Evolutionary conservation across 2,329 filamentous ascomycete species (phyloP).

Genomic region (Boeremia lycopersici): DNA sequence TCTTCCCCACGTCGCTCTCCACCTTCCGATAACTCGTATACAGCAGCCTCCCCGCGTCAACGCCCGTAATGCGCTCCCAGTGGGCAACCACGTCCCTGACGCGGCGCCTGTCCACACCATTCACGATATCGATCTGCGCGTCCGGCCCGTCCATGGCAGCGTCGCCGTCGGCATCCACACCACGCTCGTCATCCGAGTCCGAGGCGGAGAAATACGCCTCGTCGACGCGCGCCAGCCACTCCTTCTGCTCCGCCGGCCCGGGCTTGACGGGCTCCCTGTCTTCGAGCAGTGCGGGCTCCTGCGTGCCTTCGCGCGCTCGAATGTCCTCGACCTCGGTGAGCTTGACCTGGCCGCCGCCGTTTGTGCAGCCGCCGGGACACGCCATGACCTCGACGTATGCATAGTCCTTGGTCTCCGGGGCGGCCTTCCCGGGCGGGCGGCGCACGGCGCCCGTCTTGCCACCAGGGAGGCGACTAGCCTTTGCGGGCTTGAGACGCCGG

Average conservation of each 20-base stretch:
- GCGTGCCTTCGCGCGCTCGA: conserved; percentile 36
- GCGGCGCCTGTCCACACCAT: conserved; percentile 69
- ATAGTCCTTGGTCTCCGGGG: conserved; percentile 70
- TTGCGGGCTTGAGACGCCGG: conserved; percentile 82
- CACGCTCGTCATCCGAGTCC: conserved; percentile 49
- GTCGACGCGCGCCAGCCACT: conserved; percentile 58
- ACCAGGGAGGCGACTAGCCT: conserved; percentile 61
- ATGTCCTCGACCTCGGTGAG: conserved; percentile 72
- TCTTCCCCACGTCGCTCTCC: conserved; percentile 86
- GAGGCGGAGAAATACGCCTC: conserved; percentile 88
- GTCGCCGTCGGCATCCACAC: background rate
- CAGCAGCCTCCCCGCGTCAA: conserved; percentile 73
- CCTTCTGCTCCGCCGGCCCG: conserved; percentile 80
- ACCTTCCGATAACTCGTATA: conserved; percentile 92
- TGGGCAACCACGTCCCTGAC: conserved; percentile 73
- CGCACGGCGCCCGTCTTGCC: conserved; percentile 48
- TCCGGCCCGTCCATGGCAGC: background rate
- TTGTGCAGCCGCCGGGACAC: conserved; percentile 97
- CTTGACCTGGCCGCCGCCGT: conserved; percentile 95
- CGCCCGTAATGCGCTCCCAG: conserved; percentile 76
- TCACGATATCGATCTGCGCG: conserved; percentile 50
- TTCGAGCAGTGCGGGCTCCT: conserved; percentile 24
- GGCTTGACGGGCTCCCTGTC: conserved; percentile 54
- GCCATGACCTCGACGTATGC: conserved; percentile 99
- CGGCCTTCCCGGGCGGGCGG: conserved; percentile 72